Percentiles rank a stretch among this genome's conserved stretches.
These are phyloP conservation scores for Tausonia pullulans DNA, from an alignment of 1,284 basidiomycete genomes.

Conservation along the genomic window DNA sequence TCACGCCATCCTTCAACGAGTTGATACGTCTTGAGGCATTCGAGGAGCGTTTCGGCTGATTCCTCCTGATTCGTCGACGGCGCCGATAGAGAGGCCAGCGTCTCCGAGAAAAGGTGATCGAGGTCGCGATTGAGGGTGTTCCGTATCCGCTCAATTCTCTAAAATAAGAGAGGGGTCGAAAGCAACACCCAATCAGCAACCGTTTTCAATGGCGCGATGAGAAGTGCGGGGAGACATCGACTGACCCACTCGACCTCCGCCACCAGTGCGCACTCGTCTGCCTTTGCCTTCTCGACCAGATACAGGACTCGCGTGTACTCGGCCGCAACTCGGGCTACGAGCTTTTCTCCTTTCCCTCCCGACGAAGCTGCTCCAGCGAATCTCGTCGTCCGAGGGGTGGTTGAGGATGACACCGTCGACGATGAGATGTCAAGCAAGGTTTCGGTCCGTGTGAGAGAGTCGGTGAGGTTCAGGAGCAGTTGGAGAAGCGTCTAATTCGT, in stretches of 20 bases:
- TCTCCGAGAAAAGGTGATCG: constrained; percentile 49
- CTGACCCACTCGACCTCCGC: constrained; percentile 75
- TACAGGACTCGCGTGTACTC: constrained; percentile 92
- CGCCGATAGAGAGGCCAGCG: constrained; percentile 30
- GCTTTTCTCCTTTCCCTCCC: constrained; percentile 44
- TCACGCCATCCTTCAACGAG: constrained; percentile 65
- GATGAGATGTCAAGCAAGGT: constrained; percentile 53
- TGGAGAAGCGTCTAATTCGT: constrained; percentile 57
- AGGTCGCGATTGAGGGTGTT: constrained; percentile 67
- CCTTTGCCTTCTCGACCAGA: constrained; percentile 66
- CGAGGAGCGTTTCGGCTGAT: constrained; percentile 53
- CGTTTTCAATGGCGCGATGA: background rate
- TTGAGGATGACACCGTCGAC: background rate
- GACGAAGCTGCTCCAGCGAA: background rate
- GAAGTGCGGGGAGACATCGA: constrained; percentile 21
- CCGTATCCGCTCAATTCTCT: constrained; percentile 71
- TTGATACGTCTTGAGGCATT: constrained; percentile 75
- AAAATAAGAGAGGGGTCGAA: background rate
- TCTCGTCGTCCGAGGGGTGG: background rate
- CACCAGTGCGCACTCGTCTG: constrained; percentile 63
- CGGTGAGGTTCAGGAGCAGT: constrained; percentile 74
- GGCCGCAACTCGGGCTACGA: constrained; percentile 68
- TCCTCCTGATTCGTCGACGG: constrained; percentile 40
- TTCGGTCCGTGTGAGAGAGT: constrained; percentile 71
- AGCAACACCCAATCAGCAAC: too few relatives aligned